Conservation (phyloP, 1,284 basidiomycete genomes). For the Melampsora abietis-canadensis region DNA sequence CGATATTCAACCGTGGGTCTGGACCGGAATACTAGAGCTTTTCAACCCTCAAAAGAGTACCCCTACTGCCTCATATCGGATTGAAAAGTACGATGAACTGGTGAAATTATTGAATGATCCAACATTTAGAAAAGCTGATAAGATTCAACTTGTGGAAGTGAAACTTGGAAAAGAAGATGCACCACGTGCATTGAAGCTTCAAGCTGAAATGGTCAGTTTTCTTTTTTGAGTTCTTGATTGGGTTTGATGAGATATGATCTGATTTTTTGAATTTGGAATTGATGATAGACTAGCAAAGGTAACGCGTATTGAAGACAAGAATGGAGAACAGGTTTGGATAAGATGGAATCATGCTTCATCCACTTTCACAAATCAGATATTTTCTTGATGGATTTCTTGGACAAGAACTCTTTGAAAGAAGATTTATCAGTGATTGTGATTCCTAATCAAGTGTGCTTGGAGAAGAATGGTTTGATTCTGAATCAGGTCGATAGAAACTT, state of each 20-base stretch:
- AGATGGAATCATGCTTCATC: too few relatives aligned
- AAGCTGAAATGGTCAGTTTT: constrained; percentile 55
- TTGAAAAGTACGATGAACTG: constrained; percentile 65
- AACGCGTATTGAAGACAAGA: neutral
- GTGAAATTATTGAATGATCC: constrained; percentile 62
- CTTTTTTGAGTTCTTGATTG: neutral
- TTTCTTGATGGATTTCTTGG: too few relatives aligned
- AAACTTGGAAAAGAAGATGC: constrained; percentile 71
- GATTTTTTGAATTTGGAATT: neutral
- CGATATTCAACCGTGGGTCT: constrained; percentile 46
- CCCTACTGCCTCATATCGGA: constrained; percentile 59
- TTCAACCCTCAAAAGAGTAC: constrained; percentile 56
- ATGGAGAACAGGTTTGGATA: too few relatives aligned
- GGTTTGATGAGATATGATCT: neutral
- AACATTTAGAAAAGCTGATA: constrained; percentile 62
- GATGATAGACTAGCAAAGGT: neutral
- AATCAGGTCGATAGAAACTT: too few relatives aligned
- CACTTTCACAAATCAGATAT: too few relatives aligned
- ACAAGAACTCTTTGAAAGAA: too few relatives aligned
- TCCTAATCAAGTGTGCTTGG: too few relatives aligned
- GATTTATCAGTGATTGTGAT: too few relatives aligned
- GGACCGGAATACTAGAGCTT: constrained; percentile 47
- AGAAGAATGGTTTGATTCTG: too few relatives aligned
- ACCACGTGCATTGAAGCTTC: constrained; percentile 63
- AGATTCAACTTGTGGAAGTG: constrained; percentile 74